Evolutionary conservation across 1,139 yeast genomes (phyloP).

Genomic region (Kurtzmaniella quercitrusa): DNA sequence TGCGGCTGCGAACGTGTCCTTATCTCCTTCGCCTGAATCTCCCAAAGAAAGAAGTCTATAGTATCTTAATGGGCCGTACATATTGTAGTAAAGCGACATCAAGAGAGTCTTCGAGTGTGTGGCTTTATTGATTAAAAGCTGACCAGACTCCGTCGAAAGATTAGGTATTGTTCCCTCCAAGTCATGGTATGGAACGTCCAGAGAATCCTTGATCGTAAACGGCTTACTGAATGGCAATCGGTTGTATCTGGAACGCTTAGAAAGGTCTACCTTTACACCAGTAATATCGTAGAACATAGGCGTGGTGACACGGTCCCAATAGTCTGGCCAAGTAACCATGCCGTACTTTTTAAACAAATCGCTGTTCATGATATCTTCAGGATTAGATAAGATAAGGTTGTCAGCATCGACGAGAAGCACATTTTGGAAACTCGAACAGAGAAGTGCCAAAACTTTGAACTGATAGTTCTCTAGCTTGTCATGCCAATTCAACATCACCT

Average conservation of each 20-base stretch:
- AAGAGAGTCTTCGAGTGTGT: constrained; percentile 51
- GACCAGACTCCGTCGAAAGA: constrained; percentile 63
- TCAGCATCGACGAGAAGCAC: constrained; percentile 42
- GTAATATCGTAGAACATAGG: constrained; percentile 69
- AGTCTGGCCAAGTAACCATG: constrained; percentile 77
- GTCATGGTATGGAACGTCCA: constrained; percentile 40
- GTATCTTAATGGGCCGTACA: constrained; percentile 53
- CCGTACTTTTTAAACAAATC: constrained; percentile 55
- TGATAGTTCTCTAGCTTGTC: constrained; percentile 30
- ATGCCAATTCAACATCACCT: constrained; percentile 29
- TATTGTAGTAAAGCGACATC: constrained; percentile 51
- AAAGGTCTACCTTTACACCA: constrained; percentile 32
- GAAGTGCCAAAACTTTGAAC: constrained; percentile 36
- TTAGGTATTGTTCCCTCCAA: constrained; percentile 56
- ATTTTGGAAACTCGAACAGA: constrained; percentile 39
- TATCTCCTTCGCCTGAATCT: constrained; percentile 63
- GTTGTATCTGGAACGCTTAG: constrained; percentile 20
- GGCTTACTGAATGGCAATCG: constrained; percentile 18
- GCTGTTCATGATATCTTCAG: constrained; percentile 44
- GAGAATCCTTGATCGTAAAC: constrained; percentile 10
- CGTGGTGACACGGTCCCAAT: constrained; percentile 70
- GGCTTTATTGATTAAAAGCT: constrained; percentile 48
- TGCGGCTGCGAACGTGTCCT: constrained; percentile 60
- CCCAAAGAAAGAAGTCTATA: constrained; percentile 58
- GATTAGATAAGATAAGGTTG: constrained; percentile 32